phyloP scores from a whole-genome alignment of 2,329 filamentous ascomycete species.

The Ophiostoma perfectum region DNA sequence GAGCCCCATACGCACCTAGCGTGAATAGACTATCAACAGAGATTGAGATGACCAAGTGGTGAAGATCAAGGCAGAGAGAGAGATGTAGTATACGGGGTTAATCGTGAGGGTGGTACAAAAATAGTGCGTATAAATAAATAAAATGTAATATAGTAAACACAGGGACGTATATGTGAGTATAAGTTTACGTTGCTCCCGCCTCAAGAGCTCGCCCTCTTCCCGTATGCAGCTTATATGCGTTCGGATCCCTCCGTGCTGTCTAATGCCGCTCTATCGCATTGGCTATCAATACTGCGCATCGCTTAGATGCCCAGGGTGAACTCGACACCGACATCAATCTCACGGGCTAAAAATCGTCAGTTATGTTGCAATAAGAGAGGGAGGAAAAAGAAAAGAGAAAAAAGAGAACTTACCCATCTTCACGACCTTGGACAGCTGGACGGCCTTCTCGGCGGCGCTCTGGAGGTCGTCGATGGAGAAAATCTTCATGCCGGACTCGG shows the following conservation, averaged over 20 bases:
- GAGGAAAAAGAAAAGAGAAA: background rate
- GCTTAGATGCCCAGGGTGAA: constrained; percentile 86
- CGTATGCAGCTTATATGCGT: too few species aligned
- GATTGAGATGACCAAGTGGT: background rate
- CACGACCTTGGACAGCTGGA: constrained; percentile 98
- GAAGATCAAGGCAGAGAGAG: too few species aligned
- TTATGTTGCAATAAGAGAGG: background rate
- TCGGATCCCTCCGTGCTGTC: too few species aligned
- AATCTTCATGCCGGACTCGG: constrained; percentile 97
- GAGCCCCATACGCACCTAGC: too few species aligned
- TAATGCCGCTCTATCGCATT: too few species aligned
- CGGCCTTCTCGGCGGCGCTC: constrained; percentile 92
- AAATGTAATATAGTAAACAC: constrained; percentile 10
- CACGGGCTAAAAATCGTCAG: constrained; percentile 56
- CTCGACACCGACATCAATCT: constrained; percentile 95
- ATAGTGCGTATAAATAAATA: background rate
- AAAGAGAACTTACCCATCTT: constrained; percentile 72
- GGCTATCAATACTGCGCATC: background rate
- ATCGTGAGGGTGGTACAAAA: background rate
- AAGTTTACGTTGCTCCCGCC: constrained; percentile 1
- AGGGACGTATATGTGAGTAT: constrained; percentile 11
- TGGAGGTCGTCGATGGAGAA: constrained; percentile 99
- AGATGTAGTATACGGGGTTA: too few species aligned
- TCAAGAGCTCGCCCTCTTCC: background rate
- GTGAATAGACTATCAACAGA: background rate